phyloP scores from a whole-genome alignment of 1,284 basidiomycete species.

The Pterula multifida region DNA sequence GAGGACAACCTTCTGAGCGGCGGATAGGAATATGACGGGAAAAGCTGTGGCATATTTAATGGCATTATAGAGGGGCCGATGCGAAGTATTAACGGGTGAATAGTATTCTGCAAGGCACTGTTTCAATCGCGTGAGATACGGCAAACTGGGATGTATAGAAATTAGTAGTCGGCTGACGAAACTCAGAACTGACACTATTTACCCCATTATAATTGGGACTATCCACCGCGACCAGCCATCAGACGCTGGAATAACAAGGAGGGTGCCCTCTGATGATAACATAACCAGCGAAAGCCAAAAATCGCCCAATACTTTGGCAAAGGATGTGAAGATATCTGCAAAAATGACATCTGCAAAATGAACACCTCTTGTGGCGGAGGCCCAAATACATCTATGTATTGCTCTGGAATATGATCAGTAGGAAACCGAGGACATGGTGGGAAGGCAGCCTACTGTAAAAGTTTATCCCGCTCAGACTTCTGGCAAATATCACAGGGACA shows the following conservation, averaged over 20 bases:
- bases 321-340: conserved; percentile 93
- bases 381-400: conserved; percentile 62
- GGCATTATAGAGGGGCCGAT: conserved; percentile 83
- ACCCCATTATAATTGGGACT: conserved; percentile 82
- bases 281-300: conserved; percentile 80
- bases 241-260: conserved; percentile 50
- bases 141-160: conserved; percentile 46
- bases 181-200: conserved; percentile 15
- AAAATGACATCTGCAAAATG: conserved; percentile 90
- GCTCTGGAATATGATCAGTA: conserved; percentile 29
- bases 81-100: conserved; percentile 51
- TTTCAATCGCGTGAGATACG: conserved; percentile 83
- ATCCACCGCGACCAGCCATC: conserved; percentile 61
- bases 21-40: conserved; percentile 93
- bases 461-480: conserved; percentile 61
- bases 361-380: conserved; percentile 48
- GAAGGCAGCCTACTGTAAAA: conserved; percentile 50
- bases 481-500: conserved; percentile 57
- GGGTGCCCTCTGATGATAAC: conserved; percentile 68
- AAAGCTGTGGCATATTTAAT: conserved; percentile 95
- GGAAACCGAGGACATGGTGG: neutral
- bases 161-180: conserved; percentile 5
- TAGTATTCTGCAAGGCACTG: conserved; percentile 89
- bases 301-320: conserved; percentile 94
- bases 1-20: conserved; percentile 66